Evolutionary conservation across 768 basidiomycete species (phyloP), one percentile per base, ranked within the genome.

Genomic region (Collybiopsis confluens): DNA sequence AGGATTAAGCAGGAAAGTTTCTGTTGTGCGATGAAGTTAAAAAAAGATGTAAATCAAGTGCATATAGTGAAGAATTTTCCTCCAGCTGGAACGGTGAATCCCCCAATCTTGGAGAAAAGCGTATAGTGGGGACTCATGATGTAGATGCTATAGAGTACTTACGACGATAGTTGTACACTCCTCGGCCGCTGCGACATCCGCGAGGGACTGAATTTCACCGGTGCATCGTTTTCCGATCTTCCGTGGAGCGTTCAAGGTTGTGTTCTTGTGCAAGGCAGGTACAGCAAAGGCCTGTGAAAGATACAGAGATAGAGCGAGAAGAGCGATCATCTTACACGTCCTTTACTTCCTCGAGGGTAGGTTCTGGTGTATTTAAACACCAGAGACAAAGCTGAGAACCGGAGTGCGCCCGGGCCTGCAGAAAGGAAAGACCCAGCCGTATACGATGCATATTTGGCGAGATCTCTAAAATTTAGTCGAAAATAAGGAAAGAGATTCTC

Each of bases 51-150:
- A n/a, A 7, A 9, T 1, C 6, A 18, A 3, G 10, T n/a, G 33
- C 3, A 23, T 8, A 47, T 11, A 4, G 20, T 9, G 2, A 16
- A 1, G 18, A 6, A 44, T 38, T 9, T 44, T 43, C 51, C 15
- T 20, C 74, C 75, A 23, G 65, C 72, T 6, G 76, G 70, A 21
- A 78, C 77, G 4, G 71, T 75, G 63, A 78, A 76, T 6, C 57
- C 56, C 20, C 71, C 60, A 61, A 79, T 78, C 60, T 74, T n/a
- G n/a, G n/a, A n/a, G n/a, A 51, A 24, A 30, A 54, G 21, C 23
- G 18, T 28, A 45, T 1, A 18, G 27, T 36, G 30, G 30, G 18
- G 10, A 27, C 21, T 3, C 13, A 18, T 18, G 2, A 0, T 20
- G n/a, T 30, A 27, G 26, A n/a, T 53, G 8, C 18, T 36, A 11